Conservation (phyloP, 345 rosid species). For the Sapria himalayana region DNA sequence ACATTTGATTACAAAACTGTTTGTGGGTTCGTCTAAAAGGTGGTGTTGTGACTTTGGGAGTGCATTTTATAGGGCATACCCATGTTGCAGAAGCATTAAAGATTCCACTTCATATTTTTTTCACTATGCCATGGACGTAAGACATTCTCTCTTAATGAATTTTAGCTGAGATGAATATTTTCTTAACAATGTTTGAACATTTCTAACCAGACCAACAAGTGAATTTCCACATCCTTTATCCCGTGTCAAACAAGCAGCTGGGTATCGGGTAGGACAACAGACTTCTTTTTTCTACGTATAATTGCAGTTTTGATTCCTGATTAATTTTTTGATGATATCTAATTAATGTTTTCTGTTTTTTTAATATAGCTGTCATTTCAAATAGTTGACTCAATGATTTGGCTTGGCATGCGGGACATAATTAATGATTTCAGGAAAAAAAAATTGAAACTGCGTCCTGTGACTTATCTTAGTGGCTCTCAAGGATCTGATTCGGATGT, state of each 20-base stretch:
- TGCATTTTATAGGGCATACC: slow-evolving; percentile 49
- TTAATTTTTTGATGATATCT: slow-evolving; percentile 1
- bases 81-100: slow-evolving; percentile 91
- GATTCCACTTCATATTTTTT: slow-evolving; percentile 84
- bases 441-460: slow-evolving; percentile 79
- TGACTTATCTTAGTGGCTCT: slow-evolving; percentile 95
- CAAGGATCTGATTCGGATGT: slow-evolving; percentile 70
- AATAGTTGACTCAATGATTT: slow-evolving; percentile 85
- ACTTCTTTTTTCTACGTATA: background rate
- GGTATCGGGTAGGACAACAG: slow-evolving; percentile 61
- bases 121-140: slow-evolving; percentile 99
- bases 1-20: too few species aligned
- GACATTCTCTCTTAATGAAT: slow-evolving; percentile 37
- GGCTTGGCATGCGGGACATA: slow-evolving; percentile 99
- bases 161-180: slow-evolving; percentile 13
- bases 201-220: slow-evolving; percentile 60
- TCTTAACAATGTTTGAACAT: slow-evolving; percentile 9
- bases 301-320: slow-evolving; percentile 1
- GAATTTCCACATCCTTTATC: slow-evolving; percentile 99
- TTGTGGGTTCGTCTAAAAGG: too few species aligned
- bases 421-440: slow-evolving; percentile 84
- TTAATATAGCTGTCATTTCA: slow-evolving; percentile 85
- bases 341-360: background rate
- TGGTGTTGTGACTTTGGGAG: slow-evolving; percentile 10
- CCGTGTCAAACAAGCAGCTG: slow-evolving; percentile 91